phyloP scores from a whole-genome alignment of 2,329 filamentous ascomycete genomes.

The Emmonsiellopsis sp. region DNA sequence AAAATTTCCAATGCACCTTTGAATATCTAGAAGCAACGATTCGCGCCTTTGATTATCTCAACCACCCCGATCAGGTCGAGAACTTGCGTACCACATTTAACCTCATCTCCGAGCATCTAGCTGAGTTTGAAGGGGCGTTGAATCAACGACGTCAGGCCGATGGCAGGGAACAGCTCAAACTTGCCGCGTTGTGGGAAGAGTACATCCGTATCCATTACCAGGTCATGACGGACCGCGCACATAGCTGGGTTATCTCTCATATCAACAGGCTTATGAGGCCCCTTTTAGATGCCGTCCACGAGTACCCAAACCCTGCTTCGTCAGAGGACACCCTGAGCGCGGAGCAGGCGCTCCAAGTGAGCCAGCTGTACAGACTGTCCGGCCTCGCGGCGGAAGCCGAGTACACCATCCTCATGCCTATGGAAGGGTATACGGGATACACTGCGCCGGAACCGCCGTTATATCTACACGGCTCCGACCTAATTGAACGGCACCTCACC shows the following conservation, averaged over 20 bases:
- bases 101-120: slow-evolving; percentile 14
- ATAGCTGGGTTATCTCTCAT: slow-evolving; percentile 17
- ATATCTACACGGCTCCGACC: background rate
- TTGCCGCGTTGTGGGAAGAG: slow-evolving; percentile 15
- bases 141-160: slow-evolving; percentile 9
- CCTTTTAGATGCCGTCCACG: slow-evolving; percentile 7
- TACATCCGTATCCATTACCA: slow-evolving; percentile 16
- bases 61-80: slow-evolving; percentile 5
- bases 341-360: slow-evolving; percentile 11
- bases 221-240: slow-evolving; percentile 16
- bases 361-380: slow-evolving; percentile 11
- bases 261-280: slow-evolving; percentile 10
- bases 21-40: slow-evolving; percentile 17
- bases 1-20: slow-evolving; percentile 17
- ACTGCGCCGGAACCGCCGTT: background rate
- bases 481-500: background rate
- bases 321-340: slow-evolving; percentile 2
- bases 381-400: slow-evolving; percentile 13
- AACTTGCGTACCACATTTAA: slow-evolving; percentile 19
- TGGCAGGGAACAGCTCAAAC: slow-evolving; percentile 6
- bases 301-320: background rate
- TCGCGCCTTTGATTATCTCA: slow-evolving; percentile 19
- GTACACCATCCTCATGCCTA: slow-evolving; percentile 16
- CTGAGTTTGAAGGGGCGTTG: slow-evolving; percentile 9
- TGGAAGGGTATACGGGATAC: slow-evolving; percentile 18